A percentile compares a stretch with the other conserved stretches of the same genome.
Evolutionary conservation across 139 green algal species (phyloP).

Genomic region (Spirogloea muscicola): DNA sequence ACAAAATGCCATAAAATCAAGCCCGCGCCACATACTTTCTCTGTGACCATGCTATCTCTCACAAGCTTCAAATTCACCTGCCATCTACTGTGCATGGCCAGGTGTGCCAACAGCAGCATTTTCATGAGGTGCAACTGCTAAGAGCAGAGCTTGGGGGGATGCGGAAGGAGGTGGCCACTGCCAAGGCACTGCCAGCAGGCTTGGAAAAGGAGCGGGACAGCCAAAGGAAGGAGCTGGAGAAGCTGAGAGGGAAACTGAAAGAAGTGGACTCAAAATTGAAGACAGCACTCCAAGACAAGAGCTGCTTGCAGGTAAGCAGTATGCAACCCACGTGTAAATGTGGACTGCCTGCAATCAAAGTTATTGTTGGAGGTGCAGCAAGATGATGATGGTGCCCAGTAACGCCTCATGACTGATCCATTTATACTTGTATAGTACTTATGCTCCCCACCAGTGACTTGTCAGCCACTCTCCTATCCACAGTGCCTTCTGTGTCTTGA

Average conservation of each 20-base stretch:
- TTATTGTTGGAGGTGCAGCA: no score
- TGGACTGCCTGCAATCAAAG: no score
- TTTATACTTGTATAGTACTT: not conserved
- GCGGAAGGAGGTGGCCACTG: constrained; percentile 26
- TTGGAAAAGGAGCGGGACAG: constrained; percentile 28
- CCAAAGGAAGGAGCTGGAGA: constrained; percentile 46
- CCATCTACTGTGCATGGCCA: not conserved
- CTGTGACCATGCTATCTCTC: no score
- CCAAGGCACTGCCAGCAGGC: not conserved
- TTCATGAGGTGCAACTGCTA: constrained; percentile 17
- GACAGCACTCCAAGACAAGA: constrained; percentile 53
- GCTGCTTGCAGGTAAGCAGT: no score
- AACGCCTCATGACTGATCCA: no score
- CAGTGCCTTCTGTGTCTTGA: constrained; percentile 1
- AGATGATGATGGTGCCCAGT: no score
- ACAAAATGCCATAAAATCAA: no score
- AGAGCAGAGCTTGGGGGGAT: constrained; percentile 14
- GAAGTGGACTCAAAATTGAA: constrained; percentile 65
- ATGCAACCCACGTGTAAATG: no score
- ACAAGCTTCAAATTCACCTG: no score
- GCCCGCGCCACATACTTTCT: no score
- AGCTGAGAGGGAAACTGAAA: constrained; percentile 25
- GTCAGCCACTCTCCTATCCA: no score
- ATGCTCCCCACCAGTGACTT: not conserved
- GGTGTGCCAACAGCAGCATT: constrained; percentile 16